phyloP scores from a whole-genome alignment of 2,329 filamentous ascomycete genomes.

The Alternaria postmessia region DNA sequence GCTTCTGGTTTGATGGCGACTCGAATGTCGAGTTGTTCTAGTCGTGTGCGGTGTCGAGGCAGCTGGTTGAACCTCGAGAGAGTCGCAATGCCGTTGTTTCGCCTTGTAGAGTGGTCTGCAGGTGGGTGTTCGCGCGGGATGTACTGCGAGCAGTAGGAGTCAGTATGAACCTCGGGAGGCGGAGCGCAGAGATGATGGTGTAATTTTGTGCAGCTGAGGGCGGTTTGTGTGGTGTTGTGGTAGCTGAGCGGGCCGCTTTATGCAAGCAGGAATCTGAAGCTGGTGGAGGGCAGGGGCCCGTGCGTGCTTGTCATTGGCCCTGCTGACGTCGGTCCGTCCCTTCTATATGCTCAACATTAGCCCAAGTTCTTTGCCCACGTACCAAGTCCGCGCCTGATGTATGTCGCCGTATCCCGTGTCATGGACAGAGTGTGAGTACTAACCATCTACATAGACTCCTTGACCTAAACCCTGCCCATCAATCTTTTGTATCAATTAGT shows the following conservation, averaged over 20 bases:
- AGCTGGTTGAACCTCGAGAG: constrained; percentile 13
- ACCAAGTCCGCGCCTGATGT: neutral
- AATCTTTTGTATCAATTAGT: neutral
- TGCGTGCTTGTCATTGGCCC: constrained; percentile 32
- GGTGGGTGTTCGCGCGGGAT: constrained; percentile 19
- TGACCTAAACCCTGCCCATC: neutral
- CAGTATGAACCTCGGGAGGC: constrained; percentile 17
- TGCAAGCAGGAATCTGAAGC: constrained; percentile 38
- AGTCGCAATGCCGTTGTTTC: constrained; percentile 20
- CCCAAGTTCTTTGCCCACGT: neutral
- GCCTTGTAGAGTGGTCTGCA: constrained; percentile 25
- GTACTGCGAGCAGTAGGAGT: constrained; percentile 14
- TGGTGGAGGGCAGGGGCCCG: constrained; percentile 31
- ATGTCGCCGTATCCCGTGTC: neutral
- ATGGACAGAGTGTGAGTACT: neutral
- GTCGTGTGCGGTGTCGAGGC: constrained; percentile 20
- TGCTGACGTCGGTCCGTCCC: constrained; percentile 27
- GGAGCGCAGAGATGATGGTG: constrained; percentile 22
- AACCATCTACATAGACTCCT: neutral
- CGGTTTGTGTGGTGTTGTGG: constrained; percentile 36
- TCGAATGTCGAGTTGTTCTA: constrained; percentile 6
- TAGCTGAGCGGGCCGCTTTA: constrained; percentile 40
- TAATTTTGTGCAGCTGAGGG: constrained; percentile 33
- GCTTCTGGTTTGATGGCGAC: constrained; percentile 27
- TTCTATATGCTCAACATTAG: neutral